Evolutionary conservation across 2,329 filamentous ascomycete species (phyloP), one percentile per base, ranked within the genome.

Genomic region (Zymoseptoria pseudotritici): DNA sequence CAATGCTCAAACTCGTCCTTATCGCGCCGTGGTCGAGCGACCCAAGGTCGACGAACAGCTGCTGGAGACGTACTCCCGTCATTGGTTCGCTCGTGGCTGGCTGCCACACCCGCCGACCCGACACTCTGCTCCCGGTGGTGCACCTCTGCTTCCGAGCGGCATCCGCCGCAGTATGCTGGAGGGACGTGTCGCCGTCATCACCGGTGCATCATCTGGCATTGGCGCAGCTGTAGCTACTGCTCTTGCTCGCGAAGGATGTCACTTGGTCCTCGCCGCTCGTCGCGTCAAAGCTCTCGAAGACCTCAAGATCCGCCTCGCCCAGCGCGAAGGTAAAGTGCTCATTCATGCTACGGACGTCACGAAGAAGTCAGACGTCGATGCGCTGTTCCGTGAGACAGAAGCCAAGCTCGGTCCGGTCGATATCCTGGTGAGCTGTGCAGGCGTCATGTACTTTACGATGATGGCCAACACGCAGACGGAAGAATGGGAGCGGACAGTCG

Each of bases 361-460:
- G 0, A 79, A 85, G 67, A 82, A 79, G 62, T 73, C 75, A 4
- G 81, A 91, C 67, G 87, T 91, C 4, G 83, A 88, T 66, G 80
- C 81, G 0, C 83, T 93, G 3, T 78, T 92, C 62, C 73, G 76
- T 2, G 78, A 82, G 0, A 79, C 87, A 1, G 77, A 77, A 24
- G 79, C 82, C 53, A 77, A 86, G 66, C 84, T 92, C 0, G 89
- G 89, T 0, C 83, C 86, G 0, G 79, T 92, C 52, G 89, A 93
- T 71, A 89, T 92, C 56, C 81, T 93, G n/a, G 84, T 93, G 55
- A 85, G 85, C 50, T 90, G 88, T 69, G 90, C 89, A 0, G 89
- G 89, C 42, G 89, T 93, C 71, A 93, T 93, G 89, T 93, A 93
- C 77, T 93, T 86, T 75, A 92, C 89, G 58, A 86, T 92, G 85